A percentile compares a stretch with the other conserved stretches of the same genome.
phyloP scores from a whole-genome alignment of 73 alveolate species.

The Symbiodinium natans region DNA sequence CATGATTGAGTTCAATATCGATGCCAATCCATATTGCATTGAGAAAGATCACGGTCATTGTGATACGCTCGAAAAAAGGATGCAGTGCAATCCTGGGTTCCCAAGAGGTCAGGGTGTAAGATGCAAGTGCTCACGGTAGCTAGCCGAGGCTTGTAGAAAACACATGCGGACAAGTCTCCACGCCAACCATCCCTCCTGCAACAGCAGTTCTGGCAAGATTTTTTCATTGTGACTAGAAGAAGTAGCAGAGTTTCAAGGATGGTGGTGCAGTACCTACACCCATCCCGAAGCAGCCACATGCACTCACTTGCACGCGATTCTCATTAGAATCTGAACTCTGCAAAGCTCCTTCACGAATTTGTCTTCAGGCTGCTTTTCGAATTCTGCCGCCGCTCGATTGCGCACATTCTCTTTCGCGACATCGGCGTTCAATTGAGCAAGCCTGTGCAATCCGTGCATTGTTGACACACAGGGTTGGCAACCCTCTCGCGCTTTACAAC shows the following conservation, averaged over 20 bases:
- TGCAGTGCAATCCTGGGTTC: background rate
- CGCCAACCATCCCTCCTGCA: background rate
- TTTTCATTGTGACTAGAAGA: too few relatives aligned
- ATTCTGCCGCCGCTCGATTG: slow-evolving; percentile 58
- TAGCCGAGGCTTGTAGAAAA: background rate
- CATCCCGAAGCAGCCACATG: too few relatives aligned
- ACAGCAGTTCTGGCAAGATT: too few relatives aligned
- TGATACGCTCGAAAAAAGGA: slow-evolving; percentile 76
- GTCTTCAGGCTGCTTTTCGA: slow-evolving; percentile 5
- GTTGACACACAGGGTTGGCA: too few relatives aligned
- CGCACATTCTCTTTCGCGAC: slow-evolving; percentile 55
- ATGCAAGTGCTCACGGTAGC: too few relatives aligned
- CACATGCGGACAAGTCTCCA: background rate
- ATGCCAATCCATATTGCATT: slow-evolving; percentile 72
- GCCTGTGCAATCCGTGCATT: background rate
- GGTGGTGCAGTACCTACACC: too few relatives aligned
- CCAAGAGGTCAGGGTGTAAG: too few relatives aligned
- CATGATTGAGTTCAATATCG: slow-evolving; percentile 84
- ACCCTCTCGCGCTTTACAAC: too few relatives aligned
- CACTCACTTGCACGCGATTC: too few relatives aligned
- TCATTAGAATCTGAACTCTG: too few relatives aligned
- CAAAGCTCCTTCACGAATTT: too few relatives aligned
- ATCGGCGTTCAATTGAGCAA: slow-evolving; percentile 45
- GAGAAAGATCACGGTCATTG: slow-evolving; percentile 71
- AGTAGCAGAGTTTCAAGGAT: too few relatives aligned